A percentile compares a stretch with the other conserved stretches of the same genome.
These are phyloP conservation scores for Bruguiera hainesii DNA, from an alignment of 441 rosid genomes.

Conservation along the genomic window DNA sequence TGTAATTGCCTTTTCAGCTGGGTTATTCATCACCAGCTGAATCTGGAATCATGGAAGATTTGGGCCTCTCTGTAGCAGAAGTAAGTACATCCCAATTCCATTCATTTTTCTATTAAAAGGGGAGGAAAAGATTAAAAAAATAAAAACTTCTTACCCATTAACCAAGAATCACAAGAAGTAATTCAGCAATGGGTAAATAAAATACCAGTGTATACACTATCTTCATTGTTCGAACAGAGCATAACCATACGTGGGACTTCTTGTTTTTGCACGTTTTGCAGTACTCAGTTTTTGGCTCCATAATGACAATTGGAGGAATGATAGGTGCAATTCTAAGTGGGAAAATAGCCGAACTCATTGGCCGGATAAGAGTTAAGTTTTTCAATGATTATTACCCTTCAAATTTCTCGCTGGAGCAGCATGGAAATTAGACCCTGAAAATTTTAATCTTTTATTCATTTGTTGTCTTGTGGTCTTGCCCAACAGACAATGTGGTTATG, in stretches of 20 bases:
- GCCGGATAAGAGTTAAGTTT: slow-evolving; percentile 50
- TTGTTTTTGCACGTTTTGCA: slow-evolving; percentile 12
- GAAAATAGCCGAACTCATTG: slow-evolving; percentile 48
- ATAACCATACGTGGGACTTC: not conserved
- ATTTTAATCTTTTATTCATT: slow-evolving; percentile 3
- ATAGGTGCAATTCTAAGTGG: slow-evolving; percentile 63
- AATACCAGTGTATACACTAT: no score
- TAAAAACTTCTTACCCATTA: not conserved
- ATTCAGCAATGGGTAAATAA: not conserved
- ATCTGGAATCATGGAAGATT: slow-evolving; percentile 38
- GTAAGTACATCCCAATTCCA: slow-evolving; percentile 16
- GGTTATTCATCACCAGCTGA: slow-evolving; percentile 52
- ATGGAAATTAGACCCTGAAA: no score
- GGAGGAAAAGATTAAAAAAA: no score
- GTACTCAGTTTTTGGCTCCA: slow-evolving; percentile 79
- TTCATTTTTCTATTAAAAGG: not conserved
- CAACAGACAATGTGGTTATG: slow-evolving; percentile 37
- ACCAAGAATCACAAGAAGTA: not conserved
- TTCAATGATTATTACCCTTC: no score
- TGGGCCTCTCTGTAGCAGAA: slow-evolving; percentile 42
- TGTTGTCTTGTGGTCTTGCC: not conserved
- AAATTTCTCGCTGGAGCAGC: no score
- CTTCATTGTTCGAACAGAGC: no score
- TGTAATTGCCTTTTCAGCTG: slow-evolving; percentile 21
- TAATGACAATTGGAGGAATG: slow-evolving; percentile 65